Percentiles rank a stretch among this genome's conserved stretches.
Conservation (phyloP, 805 yeast genomes). For the Hanseniaspora vineae region DNA sequence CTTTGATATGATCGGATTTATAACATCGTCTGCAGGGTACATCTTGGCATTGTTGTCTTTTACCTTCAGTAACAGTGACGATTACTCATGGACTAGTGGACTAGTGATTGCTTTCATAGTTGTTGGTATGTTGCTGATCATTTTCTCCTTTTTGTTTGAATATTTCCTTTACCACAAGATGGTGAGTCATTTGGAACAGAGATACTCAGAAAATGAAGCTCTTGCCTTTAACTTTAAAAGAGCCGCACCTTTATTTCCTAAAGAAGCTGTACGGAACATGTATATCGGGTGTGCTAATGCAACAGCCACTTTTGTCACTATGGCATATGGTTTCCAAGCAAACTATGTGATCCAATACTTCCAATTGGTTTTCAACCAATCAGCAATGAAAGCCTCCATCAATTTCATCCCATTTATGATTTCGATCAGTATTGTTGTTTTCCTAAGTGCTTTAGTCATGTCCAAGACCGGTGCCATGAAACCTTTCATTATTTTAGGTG, state of each 20-base stretch:
- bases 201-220: neutral
- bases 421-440: conserved; percentile 9
- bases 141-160: conserved; percentile 1
- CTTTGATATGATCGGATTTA: conserved; percentile 15
- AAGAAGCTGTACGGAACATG: conserved; percentile 8
- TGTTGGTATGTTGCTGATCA: conserved; percentile 1
- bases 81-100: neutral
- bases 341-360: conserved; percentile 16
- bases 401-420: conserved; percentile 16
- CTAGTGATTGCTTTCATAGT: neutral
- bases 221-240: neutral
- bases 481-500: conserved; percentile 24
- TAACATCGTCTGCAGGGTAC: conserved; percentile 13
- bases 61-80: conserved; percentile 7
- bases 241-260: conserved; percentile 10
- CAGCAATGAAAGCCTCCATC: conserved; percentile 16
- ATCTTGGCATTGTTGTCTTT: conserved; percentile 13
- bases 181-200: conserved; percentile 1
- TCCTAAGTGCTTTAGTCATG: conserved; percentile 18
- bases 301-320: conserved; percentile 10
- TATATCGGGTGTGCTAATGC: conserved; percentile 11
- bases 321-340: conserved; percentile 13
- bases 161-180: conserved; percentile 2
- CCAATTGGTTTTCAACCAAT: conserved; percentile 14
- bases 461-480: conserved; percentile 24